Evolutionary conservation across 1,284 basidiomycete genomes (phyloP).

Genomic region (Papiliotrema flavescens): DNA sequence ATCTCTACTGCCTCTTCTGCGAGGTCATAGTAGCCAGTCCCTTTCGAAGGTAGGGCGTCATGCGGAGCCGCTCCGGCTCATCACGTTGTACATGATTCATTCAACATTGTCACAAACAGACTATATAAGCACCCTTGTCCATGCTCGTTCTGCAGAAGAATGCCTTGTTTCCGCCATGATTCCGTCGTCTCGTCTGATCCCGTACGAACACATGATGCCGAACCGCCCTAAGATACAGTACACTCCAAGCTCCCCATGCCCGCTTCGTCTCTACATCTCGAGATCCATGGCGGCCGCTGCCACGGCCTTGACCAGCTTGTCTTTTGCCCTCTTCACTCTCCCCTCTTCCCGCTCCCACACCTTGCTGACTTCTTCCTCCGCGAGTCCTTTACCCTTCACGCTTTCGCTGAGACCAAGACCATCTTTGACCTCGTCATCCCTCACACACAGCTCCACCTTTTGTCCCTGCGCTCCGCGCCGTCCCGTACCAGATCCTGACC

Average conservation of each 20-base stretch:
- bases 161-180: too few species aligned
- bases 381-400: slow-evolving; percentile 15
- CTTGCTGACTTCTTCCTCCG: slow-evolving; percentile 33
- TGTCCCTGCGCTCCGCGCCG: slow-evolving; percentile 10
- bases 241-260: too few species aligned
- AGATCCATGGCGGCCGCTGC: neutral
- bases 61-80: too few species aligned
- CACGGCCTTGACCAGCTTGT: neutral
- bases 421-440: slow-evolving; percentile 36
- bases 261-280: neutral
- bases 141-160: too few species aligned
- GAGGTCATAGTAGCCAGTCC: too few species aligned
- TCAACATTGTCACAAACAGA: neutral
- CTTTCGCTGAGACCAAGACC: slow-evolving; percentile 21
- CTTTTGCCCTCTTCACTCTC: slow-evolving; percentile 13
- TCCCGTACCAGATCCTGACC: slow-evolving; percentile 6
- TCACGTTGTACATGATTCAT: too few species aligned
- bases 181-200: too few species aligned
- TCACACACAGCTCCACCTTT: slow-evolving; percentile 34
- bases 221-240: too few species aligned
- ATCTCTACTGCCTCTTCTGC: too few species aligned
- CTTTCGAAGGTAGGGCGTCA: too few species aligned
- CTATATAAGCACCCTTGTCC: neutral
- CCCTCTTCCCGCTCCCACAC: slow-evolving; percentile 34
- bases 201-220: too few species aligned